Base-by-base conservation (phyloP, 179 eudicot genomes). In the Silene noctiflora region DNA sequence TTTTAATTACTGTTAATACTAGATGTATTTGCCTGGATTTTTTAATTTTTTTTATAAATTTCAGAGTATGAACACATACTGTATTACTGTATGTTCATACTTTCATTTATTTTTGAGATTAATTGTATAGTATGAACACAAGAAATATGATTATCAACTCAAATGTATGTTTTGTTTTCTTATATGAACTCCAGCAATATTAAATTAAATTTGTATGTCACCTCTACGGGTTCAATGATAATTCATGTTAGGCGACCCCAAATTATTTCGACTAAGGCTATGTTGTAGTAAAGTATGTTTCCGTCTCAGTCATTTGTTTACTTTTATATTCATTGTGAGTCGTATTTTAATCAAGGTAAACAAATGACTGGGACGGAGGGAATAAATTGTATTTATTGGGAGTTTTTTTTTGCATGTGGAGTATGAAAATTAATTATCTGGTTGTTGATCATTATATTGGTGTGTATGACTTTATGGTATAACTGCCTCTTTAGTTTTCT, bases 401-500 rank as follows among this genome's bases (percentile, higher is more conserved):
- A 35, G n/a, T 7, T 10, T 35, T 53, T 63, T 74, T 13, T 63
- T 29, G 24, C 17, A 29, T 17, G 61, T 64, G 22, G 77, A 65
- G 44, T 75, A 25, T 48, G 71, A 12, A 48, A 51, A 44, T 24
- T 75, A 21, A 33, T 17, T 53, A 71, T 8, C 27, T 21, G 66
- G 66, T 61, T 19, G 66, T 8, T 61, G 66, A 61, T 72, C 19
- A 42, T 17, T 62, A 13, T 48, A 13, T 25, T 67, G 42, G 42
- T 29, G 19, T 21, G 10, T 6, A 39, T 39, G 46, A 39, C 46
- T 39, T 74, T 65, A 4, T 51, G 65, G 61, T 58, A 21, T 66
- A 31, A 66, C 39, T 75, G n/a, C 58, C 55, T 35, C 55, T 61
- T 74, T 62, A 59, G 67, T 51, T 66, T 27, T 4, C 35, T 27